These are phyloP conservation scores for Exserohilum turcica DNA, from an alignment of 2,329 filamentous ascomycete genomes.

Conservation along the genomic window DNA sequence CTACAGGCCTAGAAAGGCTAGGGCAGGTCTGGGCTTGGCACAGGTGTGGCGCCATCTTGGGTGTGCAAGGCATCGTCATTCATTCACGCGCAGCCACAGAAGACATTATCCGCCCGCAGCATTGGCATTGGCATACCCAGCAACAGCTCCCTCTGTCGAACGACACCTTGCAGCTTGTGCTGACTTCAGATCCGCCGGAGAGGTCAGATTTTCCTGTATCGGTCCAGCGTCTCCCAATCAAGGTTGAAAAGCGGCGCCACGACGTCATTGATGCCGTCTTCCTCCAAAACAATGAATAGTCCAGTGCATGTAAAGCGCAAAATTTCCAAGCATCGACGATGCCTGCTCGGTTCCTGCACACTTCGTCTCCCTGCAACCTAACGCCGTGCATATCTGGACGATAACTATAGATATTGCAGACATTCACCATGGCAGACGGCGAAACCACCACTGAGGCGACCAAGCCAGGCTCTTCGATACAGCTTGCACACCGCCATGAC, in stretches of 20 bases:
- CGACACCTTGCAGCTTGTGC: neutral
- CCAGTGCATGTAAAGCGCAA: neutral
- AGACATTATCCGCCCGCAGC: neutral
- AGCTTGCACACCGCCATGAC: conserved; percentile 46
- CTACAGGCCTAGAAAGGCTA: neutral
- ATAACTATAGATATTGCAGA: neutral
- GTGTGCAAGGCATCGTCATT: neutral
- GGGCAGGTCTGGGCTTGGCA: neutral
- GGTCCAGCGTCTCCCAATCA: conserved; percentile 6
- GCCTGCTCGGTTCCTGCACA: neutral
- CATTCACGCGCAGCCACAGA: too few species aligned
- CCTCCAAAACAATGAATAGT: conserved; percentile 3
- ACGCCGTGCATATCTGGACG: neutral
- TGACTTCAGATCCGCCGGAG: conserved; percentile 4
- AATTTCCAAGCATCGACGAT: conserved; percentile 8
- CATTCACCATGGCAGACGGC: neutral
- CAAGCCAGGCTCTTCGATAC: conserved; percentile 28
- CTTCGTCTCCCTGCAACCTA: neutral
- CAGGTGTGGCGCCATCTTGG: neutral
- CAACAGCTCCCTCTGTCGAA: neutral
- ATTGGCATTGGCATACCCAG: neutral
- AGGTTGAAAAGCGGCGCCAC: conserved; percentile 8
- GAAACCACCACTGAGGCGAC: neutral
- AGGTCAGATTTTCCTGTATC: conserved; percentile 3
- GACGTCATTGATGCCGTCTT: conserved; percentile 10